Base-by-base conservation (phyloP, 768 basidiomycete species). In the Hericium coralloides region DNA sequence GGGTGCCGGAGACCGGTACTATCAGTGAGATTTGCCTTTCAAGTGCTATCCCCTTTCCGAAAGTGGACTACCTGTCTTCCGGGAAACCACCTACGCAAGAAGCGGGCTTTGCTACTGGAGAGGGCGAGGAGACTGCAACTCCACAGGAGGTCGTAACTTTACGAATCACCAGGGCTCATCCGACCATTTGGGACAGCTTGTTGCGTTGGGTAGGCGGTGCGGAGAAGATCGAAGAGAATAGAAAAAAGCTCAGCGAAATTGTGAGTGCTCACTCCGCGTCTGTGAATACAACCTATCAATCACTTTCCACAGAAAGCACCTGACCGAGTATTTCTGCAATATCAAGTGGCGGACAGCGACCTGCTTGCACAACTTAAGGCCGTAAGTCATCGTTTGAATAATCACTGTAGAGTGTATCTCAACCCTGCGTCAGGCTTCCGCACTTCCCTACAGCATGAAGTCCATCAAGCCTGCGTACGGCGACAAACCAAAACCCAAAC, bases 151-250 rank as follows among this genome's bases (percentile, higher is more conserved):
- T 74, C 7, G 72, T 74, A 3, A 73, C 73, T 2, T 75, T 87
- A 47, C 73, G 72, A 25, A 68, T 87, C 17, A 79, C 73, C 53
- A 74, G 73, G 53, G 74, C 79, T 1, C 74, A 78, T 8, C 66
- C 72, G 17, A 65, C 72, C 2, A 63, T 89, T 17, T 83, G 80
- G 79, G 83, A 86, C 55, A 76, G 78, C 0, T 67, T 90, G 41
- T 69, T 72, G 36, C 72, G 77, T 37, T 90, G 87, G 87, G 73
- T 76, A 17, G 87, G 85, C 14, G 74, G 79, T 18, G 72, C 78
- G 57, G 75, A 79, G 25, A 79, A 74, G 49, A 77, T 80, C 56
- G 73, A 75, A 18, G 71, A 76, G 58, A 83, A 81, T 66, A 73
- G 68, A 41, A 69, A 70, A 45, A 68, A 71, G 47, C 69, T 86